Base-by-base conservation (phyloP, 257 asterid species). In the Plantago major region DNA sequence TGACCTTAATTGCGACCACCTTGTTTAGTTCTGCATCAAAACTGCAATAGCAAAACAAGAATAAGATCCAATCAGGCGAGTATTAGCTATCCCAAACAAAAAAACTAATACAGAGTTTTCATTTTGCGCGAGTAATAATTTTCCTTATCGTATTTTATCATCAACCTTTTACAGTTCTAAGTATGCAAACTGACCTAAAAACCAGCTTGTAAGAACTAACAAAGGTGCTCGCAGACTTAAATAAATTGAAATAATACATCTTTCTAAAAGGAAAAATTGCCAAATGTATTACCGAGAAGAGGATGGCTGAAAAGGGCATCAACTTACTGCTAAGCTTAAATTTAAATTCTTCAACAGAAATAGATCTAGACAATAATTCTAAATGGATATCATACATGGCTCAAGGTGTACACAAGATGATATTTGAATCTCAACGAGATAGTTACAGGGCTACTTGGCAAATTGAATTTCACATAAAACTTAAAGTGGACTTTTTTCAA, bases 1-100 rank as follows among this genome's bases (percentile, higher is more conserved):
- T 94, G 77, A 90, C 95, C 80, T 94, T 94, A 69, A 94, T 88
- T 68, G 99, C 99, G 59, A 94, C 96, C 69, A 78, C 95, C 81
- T 82, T 94, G 79, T 90, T 86, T 44, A 87, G 82, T 62, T 94
- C 97, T 74, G 81, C 88, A 62, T 94, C 99, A 58, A 82, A 94
- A 82, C 99, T 94, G 91, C 86, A 85, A 68, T 67, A 58, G 46
- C 17, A 30, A 50, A 60, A 72, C 60, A 30, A 58, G 30, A 58
- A 44, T 68, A 37, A 15, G 26, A 33, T 46, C 13, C 22, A 51
- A 33, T 67, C 43, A 46, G 13, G 66, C 57, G 52, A 71, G 52
- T 49, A 64, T 30, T 7, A n/a, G 14, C 15, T 18, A 38, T 16
- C 37, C 15, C 67, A 57, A 4, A 47, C 48, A 63, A 15, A 47